These are phyloP conservation scores for Phoma herbarum DNA, from an alignment of 2,329 filamentous ascomycete species.

Conservation along the genomic window DNA sequence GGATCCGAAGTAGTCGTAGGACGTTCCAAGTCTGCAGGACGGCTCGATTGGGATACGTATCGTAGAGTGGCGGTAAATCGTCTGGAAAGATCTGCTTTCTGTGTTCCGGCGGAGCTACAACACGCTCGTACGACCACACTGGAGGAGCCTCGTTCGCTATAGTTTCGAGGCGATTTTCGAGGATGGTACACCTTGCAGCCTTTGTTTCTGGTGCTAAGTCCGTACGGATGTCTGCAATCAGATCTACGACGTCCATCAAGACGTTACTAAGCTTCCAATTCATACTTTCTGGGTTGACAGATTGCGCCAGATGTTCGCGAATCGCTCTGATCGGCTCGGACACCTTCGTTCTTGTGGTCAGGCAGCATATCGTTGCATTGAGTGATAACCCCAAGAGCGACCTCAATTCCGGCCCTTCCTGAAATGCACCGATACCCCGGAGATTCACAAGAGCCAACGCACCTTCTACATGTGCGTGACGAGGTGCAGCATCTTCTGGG, in stretches of 20 bases:
- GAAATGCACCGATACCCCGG: constrained; percentile 30
- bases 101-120: not conserved
- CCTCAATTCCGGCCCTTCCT: constrained; percentile 23
- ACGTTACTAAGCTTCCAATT: constrained; percentile 3
- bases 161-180: constrained; percentile 2
- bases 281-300: not conserved
- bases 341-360: constrained; percentile 33
- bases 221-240: constrained; percentile 2
- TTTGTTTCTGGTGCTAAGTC: not conserved
- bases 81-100: not conserved
- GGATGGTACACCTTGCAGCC: not conserved
- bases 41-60: not conserved
- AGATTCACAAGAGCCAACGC: constrained; percentile 38
- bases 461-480: constrained; percentile 37
- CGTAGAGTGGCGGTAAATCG: not conserved
- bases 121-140: not conserved
- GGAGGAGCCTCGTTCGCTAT: not conserved
- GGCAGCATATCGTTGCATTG: constrained; percentile 43
- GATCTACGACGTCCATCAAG: constrained; percentile 2
- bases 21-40: constrained; percentile 9
- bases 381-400: constrained; percentile 32
- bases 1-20: constrained; percentile 1
- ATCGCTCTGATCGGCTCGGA: constrained; percentile 25
- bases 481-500: constrained; percentile 14
- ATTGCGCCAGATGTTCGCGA: not conserved